Percentiles rank a stretch among this genome's conserved stretches.
These are phyloP conservation scores for Paramecium octaurelia DNA, from an alignment of 73 alveolate genomes.

Conservation along the genomic window DNA sequence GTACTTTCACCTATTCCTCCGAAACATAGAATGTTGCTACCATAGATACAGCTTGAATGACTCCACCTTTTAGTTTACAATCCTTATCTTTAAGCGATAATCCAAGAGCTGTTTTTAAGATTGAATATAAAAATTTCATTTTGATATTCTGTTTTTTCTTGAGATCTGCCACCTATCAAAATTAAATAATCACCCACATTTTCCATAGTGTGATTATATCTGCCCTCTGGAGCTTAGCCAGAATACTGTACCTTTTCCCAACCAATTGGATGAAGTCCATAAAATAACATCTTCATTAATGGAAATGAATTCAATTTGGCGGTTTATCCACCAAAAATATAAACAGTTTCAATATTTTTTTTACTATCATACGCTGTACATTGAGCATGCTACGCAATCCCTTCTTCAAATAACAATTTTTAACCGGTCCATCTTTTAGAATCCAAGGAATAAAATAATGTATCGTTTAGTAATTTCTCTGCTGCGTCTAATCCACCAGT, in stretches of 20 bases:
- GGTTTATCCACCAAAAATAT: slow-evolving; percentile 3
- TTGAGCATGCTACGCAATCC: neutral
- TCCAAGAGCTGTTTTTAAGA: neutral
- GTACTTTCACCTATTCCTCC: slow-evolving; percentile 24
- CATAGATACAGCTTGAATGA: neutral
- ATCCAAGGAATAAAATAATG: neutral
- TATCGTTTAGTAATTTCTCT: neutral
- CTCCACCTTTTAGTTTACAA: slow-evolving; percentile 39
- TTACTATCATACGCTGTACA: neutral
- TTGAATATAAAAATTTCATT: neutral
- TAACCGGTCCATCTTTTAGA: neutral
- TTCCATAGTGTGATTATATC: slow-evolving; percentile 51
- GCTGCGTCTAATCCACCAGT: slow-evolving; percentile 44
- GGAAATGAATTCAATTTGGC: neutral
- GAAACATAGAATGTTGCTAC: neutral
- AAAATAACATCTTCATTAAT: neutral
- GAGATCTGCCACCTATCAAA: slow-evolving; percentile 6
- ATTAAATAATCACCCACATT: neutral
- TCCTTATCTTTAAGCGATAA: neutral
- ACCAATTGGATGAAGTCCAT: neutral
- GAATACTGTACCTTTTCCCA: neutral
- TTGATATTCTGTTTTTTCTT: neutral
- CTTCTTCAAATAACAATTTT: neutral
- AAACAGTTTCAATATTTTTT: neutral
- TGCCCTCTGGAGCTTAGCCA: neutral